Evolutionary conservation across 495 filamentous ascomycete genomes (phyloP).

Genomic region (Choiromyces venosus): DNA sequence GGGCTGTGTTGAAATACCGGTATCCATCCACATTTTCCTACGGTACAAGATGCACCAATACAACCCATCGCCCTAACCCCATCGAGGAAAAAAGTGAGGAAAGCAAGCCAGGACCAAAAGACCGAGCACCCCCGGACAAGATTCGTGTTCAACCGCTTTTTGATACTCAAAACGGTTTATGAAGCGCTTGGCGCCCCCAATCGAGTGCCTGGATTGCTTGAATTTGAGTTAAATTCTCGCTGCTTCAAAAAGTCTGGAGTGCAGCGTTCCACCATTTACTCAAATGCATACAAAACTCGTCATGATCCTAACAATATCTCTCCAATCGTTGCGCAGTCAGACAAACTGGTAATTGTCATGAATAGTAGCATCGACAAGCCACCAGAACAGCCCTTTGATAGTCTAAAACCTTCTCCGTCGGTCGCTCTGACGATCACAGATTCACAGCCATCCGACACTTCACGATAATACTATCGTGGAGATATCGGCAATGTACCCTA

Average conservation of each 20-base stretch:
- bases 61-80: background rate
- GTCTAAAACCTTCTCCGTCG: background rate
- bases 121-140: constrained; percentile 27
- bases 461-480: background rate
- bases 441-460: background rate
- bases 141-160: constrained; percentile 38
- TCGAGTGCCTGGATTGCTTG: constrained; percentile 15
- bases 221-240: constrained; percentile 22
- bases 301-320: constrained; percentile 5
- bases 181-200: constrained; percentile 18
- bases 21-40: background rate
- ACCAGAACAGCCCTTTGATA: background rate
- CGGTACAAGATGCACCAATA: background rate
- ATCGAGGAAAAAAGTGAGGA: background rate
- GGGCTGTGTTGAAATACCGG: constrained; percentile 1
- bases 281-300: constrained; percentile 1
- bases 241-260: background rate
- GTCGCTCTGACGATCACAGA: background rate
- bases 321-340: background rate
- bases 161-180: constrained; percentile 32
- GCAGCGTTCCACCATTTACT: constrained; percentile 9
- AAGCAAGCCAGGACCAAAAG: background rate
- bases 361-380: constrained; percentile 20
- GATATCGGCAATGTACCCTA: background rate
- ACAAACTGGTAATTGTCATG: constrained; percentile 5